Evolutionary conservation across 1,284 basidiomycete genomes (phyloP), one percentile per base, ranked within the genome.

Genomic region (Pholiota adiposa): DNA sequence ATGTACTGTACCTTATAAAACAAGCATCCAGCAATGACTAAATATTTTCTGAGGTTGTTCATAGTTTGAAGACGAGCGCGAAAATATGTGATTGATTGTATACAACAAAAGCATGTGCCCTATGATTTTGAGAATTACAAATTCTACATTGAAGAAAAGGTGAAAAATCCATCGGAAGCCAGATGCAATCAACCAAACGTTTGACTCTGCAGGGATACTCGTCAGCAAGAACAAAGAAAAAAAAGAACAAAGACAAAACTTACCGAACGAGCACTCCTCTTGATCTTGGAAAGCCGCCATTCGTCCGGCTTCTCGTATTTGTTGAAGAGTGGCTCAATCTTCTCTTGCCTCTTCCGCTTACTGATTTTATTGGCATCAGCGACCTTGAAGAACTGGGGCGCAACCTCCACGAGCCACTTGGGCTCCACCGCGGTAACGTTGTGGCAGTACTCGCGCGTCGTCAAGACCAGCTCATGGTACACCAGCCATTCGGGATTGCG

Each of bases 371-470:
- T 92, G 53, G 88, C 90, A 74, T 98, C 96, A 2, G 97, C 96
- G 46, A 97, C 92, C 75, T 93, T 92, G 90, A 99, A 99, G 84
- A 98, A 98, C 59, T 94, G 92, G 7, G 97, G 97, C 11, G 97
- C 97, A 21, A 98, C 96, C 72, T 99, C 97, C 6, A 97, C 93
- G 14, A 99, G 85, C 97, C 97, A 99, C 76, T 98, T 97, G 1
- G 97, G 96, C 73, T 99, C 97, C 61, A 99, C 89, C 0, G 95
- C 94, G 1, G 95, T 98, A 27, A 96, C 94, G 68, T 96, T 96
- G 72, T 96, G 94, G 81, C 96, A 97, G 75, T 98, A 98, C 76
- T 98, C 96, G 63, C 89, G 84, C 19, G 85, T 87, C 9, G 85
- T 87, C 54, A 87, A 73, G 18, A 87, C 81, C 62, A 86, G 66